phyloP scores from a whole-genome alignment of 192 early-diverging fungal species.

The Phlyctochytrium arcticum region DNA sequence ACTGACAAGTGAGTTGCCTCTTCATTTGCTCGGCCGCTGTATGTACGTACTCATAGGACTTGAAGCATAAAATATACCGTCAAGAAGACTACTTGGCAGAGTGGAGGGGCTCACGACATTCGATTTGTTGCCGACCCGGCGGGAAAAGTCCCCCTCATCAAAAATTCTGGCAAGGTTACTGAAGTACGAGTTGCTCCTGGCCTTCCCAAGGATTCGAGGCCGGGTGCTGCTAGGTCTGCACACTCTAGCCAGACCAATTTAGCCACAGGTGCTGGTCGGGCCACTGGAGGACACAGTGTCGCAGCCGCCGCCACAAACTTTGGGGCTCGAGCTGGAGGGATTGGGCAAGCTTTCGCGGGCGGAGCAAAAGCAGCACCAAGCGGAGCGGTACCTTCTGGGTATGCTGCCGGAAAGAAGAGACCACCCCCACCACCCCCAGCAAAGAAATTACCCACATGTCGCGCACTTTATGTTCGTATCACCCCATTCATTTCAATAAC shows the following conservation, averaged over 20 bases:
- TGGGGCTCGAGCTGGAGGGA: background rate
- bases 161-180: slow-evolving; percentile 38
- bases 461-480: slow-evolving; percentile 38
- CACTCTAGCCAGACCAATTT: too few species aligned
- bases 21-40: background rate
- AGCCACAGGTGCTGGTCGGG: background rate
- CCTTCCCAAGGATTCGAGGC: slow-evolving; percentile 44
- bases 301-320: background rate
- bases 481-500: too few species aligned
- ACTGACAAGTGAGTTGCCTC: slow-evolving; percentile 31
- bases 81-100: slow-evolving; percentile 57
- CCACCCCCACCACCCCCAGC: slow-evolving; percentile 49
- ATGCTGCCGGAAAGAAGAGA: slow-evolving; percentile 36
- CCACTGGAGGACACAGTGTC: background rate
- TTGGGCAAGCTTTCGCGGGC: background rate
- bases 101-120: slow-evolving; percentile 42
- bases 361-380: too few species aligned
- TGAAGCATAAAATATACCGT: slow-evolving; percentile 51
- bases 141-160: slow-evolving; percentile 28
- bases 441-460: slow-evolving; percentile 44
- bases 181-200: slow-evolving; percentile 43
- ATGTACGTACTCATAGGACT: background rate
- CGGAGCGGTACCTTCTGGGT: background rate
- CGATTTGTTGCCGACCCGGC: slow-evolving; percentile 37
- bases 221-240: slow-evolving; percentile 28